Base-by-base conservation (phyloP, 805 yeast genomes). In the Ogataea polymorpha region DNA sequence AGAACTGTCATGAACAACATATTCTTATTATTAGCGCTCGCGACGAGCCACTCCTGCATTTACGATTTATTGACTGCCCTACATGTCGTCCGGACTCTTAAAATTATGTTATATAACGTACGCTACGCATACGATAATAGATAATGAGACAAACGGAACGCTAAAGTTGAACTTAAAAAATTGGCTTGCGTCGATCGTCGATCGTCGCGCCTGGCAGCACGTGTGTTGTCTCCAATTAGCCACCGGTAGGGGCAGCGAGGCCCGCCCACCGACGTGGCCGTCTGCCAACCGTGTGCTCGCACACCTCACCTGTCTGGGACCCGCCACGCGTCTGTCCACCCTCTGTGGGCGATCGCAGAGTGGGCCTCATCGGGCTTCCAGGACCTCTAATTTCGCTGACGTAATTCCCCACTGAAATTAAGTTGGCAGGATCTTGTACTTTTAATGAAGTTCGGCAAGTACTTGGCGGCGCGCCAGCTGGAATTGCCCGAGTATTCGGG, bases 401-500 rank as follows among this genome's bases (percentile, higher is more conserved):
- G 35, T 32, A 21, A 32, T 14, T 26, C 5, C 20, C 1, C 20
- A 9, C 9, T 16, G 11, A 32, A 32, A 13, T 24, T 15, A 33
- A 5, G 28, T 13, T 33, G 29, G n/a, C 14, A 21, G 29, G 29
- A 23, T 14, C 25, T 32, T 23, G 26, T 23, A 32, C 29, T 15
- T 24, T 37, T 25, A 11, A 60, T 58, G 99, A 93, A 93, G 72
- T 93, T 89, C 64, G 99, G 99, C 37, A 93, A 93, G 65, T 86
- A 88, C 59, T 72, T 93, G 60, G 98, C 96, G 49, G 85, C 95
- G 31, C 79, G 97, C 60, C 96, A 89, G 66, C 72, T 93, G 52
- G 97, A 91, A 63, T 71, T 91, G 44, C 98, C 98, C 9, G 99
- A 93, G 63, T 93, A 93, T 62, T 80, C 95, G 36, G 89, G 91